A percentile compares a stretch with the other conserved stretches of the same genome.
phyloP scores from a whole-genome alignment of 805 yeast genomes.

The Wickerhamiella bombiphila region DNA sequence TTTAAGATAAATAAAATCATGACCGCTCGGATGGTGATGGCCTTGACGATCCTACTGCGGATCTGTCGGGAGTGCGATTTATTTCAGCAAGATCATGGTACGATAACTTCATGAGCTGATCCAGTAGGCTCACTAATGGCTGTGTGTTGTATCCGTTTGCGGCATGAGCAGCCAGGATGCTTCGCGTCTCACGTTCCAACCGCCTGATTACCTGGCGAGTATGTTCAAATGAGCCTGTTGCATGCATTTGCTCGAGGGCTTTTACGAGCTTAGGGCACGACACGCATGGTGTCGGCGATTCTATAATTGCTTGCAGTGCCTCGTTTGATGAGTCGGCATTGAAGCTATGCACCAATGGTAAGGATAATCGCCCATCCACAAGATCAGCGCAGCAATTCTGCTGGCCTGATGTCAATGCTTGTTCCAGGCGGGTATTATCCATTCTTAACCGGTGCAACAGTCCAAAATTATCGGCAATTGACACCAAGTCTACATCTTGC shows the following conservation, averaged over 20 bases:
- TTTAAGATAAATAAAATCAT: no score
- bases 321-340: background rate
- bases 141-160: background rate
- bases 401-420: background rate
- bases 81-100: background rate
- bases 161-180: background rate
- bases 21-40: no score
- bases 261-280: background rate
- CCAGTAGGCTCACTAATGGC: background rate
- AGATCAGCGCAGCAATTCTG: background rate
- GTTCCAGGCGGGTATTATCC: background rate
- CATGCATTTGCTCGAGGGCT: background rate
- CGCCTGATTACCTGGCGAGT: background rate
- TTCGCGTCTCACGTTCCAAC: background rate
- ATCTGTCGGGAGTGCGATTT: no score
- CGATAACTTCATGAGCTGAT: background rate
- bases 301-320: constrained; percentile 1
- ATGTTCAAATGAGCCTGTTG: background rate
- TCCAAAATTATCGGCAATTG: background rate
- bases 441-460: background rate
- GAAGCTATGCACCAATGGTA: constrained; percentile 2
- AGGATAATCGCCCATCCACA: background rate
- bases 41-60: no score
- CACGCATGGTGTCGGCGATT: background rate
- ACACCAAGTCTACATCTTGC: background rate